Evolutionary conservation across 768 basidiomycete genomes (phyloP).

Genomic region (Tubosaeta brunneosetosa): DNA sequence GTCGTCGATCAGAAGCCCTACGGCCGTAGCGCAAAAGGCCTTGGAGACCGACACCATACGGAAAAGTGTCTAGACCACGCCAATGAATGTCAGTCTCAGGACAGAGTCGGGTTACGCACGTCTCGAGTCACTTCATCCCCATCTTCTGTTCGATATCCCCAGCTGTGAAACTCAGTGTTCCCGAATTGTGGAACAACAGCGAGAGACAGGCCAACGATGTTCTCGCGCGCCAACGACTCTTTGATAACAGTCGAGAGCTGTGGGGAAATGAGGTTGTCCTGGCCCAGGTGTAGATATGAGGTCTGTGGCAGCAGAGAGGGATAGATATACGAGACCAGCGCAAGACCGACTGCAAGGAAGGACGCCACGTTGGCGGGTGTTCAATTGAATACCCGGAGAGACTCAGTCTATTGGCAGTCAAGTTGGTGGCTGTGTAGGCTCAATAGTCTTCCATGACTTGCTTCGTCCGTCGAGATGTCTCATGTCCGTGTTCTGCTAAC

Average conservation of each 20-base stretch:
- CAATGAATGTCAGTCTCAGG: neutral
- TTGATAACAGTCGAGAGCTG: constrained; percentile 18
- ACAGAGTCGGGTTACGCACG: constrained; percentile 19
- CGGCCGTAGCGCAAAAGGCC: too few relatives aligned
- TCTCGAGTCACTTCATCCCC: constrained; percentile 30
- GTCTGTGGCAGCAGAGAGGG: constrained; percentile 5
- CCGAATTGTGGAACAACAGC: constrained; percentile 25
- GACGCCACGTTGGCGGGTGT: constrained; percentile 2
- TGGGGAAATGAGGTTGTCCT: constrained; percentile 11
- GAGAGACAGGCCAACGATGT: constrained; percentile 30
- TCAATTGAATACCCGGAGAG: too few relatives aligned
- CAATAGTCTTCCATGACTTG: too few relatives aligned
- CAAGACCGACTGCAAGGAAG: constrained; percentile 7
- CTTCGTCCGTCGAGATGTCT: too few relatives aligned
- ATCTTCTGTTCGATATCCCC: constrained; percentile 35
- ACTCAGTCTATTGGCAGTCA: too few relatives aligned
- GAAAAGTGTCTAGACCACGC: constrained; percentile 34
- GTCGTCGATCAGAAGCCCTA: too few relatives aligned
- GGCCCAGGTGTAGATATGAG: neutral
- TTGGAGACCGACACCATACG: constrained; percentile 33
- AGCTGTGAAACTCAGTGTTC: constrained; percentile 28
- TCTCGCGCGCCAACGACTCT: constrained; percentile 15
- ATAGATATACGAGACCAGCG: constrained; percentile 6
- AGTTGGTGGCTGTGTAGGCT: too few relatives aligned
- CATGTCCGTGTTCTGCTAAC: too few relatives aligned